phyloP scores from a whole-genome alignment of 2,329 filamentous ascomycete species.

The Ophiostoma tasmaniense region DNA sequence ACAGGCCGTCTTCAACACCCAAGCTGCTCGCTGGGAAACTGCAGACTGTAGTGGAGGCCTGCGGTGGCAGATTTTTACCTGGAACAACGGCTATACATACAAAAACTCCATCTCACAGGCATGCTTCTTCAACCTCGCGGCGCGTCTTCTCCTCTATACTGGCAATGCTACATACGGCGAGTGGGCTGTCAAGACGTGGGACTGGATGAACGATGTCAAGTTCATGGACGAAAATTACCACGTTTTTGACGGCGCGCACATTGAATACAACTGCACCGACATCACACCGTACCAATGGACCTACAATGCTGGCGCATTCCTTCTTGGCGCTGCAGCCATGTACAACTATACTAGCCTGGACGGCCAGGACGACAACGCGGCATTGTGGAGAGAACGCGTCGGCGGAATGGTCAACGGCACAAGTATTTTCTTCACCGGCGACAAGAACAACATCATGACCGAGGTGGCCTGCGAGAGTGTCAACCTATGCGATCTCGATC shows the following conservation, averaged over 20 bases:
- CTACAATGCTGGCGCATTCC: conserved; percentile 59
- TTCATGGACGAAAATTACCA: conserved; percentile 51
- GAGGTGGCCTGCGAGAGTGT: conserved; percentile 58
- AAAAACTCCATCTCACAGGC: conserved; percentile 49
- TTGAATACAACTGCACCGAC: conserved; percentile 47
- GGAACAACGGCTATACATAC: conserved; percentile 71
- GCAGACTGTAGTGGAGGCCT: conserved; percentile 64
- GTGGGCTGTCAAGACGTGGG: conserved; percentile 67
- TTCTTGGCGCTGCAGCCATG: conserved; percentile 60
- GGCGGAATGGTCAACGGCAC: conserved; percentile 47
- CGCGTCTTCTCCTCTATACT: conserved; percentile 62
- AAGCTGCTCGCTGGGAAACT: conserved; percentile 64
- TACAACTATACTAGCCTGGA: conserved; percentile 49
- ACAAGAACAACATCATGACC: conserved; percentile 49
- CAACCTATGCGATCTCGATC: conserved; percentile 52
- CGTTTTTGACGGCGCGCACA: conserved; percentile 55
- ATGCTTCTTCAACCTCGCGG: conserved; percentile 44
- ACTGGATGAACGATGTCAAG: conserved; percentile 53
- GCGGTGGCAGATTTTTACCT: conserved; percentile 76
- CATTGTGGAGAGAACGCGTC: conserved; percentile 49
- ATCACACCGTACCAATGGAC: conserved; percentile 57
- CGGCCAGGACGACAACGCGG: conserved; percentile 21
- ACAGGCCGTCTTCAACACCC: conserved; percentile 74
- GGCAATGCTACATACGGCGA: conserved; percentile 67
- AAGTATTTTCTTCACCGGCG: conserved; percentile 46